phyloP scores from a whole-genome alignment of 1,139 yeast species.

The Arxiozyma slooffiae region DNA sequence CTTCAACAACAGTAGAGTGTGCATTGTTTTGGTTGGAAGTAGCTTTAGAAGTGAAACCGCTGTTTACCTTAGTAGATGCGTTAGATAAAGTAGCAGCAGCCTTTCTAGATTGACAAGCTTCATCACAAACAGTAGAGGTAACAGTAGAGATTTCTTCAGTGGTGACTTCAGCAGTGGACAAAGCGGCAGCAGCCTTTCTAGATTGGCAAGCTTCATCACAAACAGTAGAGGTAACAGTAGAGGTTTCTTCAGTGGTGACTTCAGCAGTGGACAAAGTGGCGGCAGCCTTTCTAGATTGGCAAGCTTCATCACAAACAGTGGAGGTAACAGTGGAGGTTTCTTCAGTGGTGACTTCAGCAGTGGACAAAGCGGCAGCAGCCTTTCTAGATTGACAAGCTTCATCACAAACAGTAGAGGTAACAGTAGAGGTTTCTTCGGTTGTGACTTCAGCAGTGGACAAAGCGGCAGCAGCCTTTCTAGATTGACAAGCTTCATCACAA shows the following conservation, averaged over 20 bases:
- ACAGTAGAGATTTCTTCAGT: neutral
- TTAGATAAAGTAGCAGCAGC: neutral
- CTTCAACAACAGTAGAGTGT: conserved; percentile 3
- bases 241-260: neutral
- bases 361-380: conserved; percentile 2
- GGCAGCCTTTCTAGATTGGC: conserved; percentile 3
- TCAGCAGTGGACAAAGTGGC: conserved; percentile 1
- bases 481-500: conserved; percentile 11
- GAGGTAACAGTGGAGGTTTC: conserved; percentile 5
- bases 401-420: conserved; percentile 5
- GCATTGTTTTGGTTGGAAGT: neutral
- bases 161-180: conserved; percentile 1
- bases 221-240: neutral
- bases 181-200: neutral
- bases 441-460: conserved; percentile 3
- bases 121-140: too few species aligned
- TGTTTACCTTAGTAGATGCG: neutral
- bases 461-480: conserved; percentile 5
- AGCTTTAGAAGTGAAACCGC: neutral
- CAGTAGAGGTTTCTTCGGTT: conserved; percentile 1
- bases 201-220: too few species aligned
- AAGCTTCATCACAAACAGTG: conserved; percentile 4
- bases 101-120: too few species aligned
- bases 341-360: conserved; percentile 1
- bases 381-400: conserved; percentile 4